Base-by-base conservation (phyloP, 768 basidiomycete species). In the Auricularia auricula-judae region DNA sequence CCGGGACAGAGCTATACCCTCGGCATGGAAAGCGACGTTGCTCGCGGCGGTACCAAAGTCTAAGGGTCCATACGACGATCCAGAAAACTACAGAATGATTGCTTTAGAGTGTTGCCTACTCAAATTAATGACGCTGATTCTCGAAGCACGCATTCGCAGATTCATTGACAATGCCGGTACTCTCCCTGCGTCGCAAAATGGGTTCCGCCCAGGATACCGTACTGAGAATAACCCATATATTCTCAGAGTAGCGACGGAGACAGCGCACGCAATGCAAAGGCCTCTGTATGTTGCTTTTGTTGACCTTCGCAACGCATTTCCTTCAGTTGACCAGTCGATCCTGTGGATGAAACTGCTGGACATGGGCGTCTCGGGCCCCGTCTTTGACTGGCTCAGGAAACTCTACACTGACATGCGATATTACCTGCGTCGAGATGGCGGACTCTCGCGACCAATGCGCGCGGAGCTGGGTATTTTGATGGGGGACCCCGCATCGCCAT, bases 291-390 rank as follows among this genome's bases (percentile, higher is more conserved):
- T 69, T 7, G 69, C 68, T 11, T 70, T 68, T 63, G 44, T 72
- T 0, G 71, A 73, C 62, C 63, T 73, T 2, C 72, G 65, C 11
- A 76, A 77, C 68, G 75, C 76, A 11, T 77, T 76, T 64, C 76
- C 76, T 0, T 76, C 72, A 0, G 71, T 71, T 1, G 70, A 77
- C 56, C 68, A 71, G n/a, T 64, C 72, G 3, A 71, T 72, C 0
- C 67, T 76, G 0, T 76, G 76, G 75, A 12, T 69, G 1, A 76
- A 76, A 61, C 66, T 76, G 3, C 53, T 36, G 42, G 21, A 36
- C 1, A 42, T 56, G 43, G 75, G 76, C 1, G 47, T 65, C 3
- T 43, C 56, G 8, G 70, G 68, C 18, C 67, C 65, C 1, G 5
- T 68, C 21, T 36, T 67, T 62, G 66, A 67, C 65, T 66, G 64